Base-by-base conservation (phyloP, 768 basidiomycete species). In the Hericium alpestre region DNA sequence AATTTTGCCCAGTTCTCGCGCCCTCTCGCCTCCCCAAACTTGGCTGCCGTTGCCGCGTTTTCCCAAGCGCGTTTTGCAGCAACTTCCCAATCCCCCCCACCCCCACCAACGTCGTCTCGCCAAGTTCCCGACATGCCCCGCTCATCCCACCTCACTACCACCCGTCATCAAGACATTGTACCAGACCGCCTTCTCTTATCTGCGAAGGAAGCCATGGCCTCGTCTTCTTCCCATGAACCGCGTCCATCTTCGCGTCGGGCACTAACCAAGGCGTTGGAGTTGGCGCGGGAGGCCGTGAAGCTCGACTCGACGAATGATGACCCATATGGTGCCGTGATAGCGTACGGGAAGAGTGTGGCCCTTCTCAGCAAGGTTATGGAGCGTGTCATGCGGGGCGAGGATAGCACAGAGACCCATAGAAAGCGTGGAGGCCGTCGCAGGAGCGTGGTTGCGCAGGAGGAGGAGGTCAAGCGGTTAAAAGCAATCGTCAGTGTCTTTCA, bases 321-420 rank as follows among this genome's bases (percentile, higher is more conserved):
- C 63, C 90, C 91, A 15, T 80, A 88, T 63, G 89, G 84, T 39
- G 93, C 93, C 2, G 88, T 95, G n/a, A 74, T 83, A 51, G 93
- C 93, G 0, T 95, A 95, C 68, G 85, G 83, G 12, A 85, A 83
- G 68, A 90, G 88, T 65, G 93, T 95, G 43, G 82, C 87, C 46
- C 76, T 95, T 25, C 76, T 95, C 27, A 89, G 86, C 64, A 89
- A 92, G 69, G 93, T 95, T 54, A 95, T 95, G 93, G 88, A 90
- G 64, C 76, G 91, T 41, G 93, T 94, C 1, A 79, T 87, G 70
- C 79, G 84, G 65, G 90, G 90, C 4, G 92, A 93, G 70, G 87
- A 91, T 65, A 82, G 80, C 60, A 82, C 82, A 25, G 88, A 89
- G 51, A 70, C 75, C n/a, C 62, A 72, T 58, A 76, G 83, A 66